phyloP scores from a whole-genome alignment of 768 basidiomycete genomes.

The Fibroporia radiculosa region DNA sequence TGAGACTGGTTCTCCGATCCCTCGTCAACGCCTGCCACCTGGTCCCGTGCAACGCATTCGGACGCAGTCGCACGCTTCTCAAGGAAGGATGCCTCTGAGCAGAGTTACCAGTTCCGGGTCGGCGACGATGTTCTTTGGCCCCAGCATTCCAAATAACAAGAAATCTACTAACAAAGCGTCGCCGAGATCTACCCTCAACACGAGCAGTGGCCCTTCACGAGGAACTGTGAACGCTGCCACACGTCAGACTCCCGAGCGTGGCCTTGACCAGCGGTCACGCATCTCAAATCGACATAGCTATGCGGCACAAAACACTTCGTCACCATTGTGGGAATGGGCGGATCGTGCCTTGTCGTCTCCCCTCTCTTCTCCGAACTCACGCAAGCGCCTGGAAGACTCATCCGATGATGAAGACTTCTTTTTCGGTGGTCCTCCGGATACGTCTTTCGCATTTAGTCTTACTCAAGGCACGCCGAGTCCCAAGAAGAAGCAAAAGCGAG shows the following conservation, averaged over 20 bases:
- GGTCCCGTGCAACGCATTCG: constrained; percentile 25
- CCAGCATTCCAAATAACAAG: constrained; percentile 29
- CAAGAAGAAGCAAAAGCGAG: constrained; percentile 26
- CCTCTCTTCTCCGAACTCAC: constrained; percentile 10
- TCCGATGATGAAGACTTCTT: constrained; percentile 20
- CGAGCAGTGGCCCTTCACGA: not conserved
- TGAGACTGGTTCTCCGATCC: constrained; percentile 44
- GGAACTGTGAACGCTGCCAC: not conserved
- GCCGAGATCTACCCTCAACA: not conserved
- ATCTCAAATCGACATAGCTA: constrained; percentile 56
- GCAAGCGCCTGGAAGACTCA: constrained; percentile 15
- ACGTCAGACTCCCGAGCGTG: not conserved
- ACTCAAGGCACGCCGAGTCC: constrained; percentile 53
- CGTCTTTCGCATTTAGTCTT: constrained; percentile 51
- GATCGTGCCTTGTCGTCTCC: constrained; percentile 8
- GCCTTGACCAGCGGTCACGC: constrained; percentile 21
- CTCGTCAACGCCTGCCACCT: constrained; percentile 44
- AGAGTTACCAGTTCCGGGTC: constrained; percentile 47
- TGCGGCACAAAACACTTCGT: constrained; percentile 35
- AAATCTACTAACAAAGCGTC: not conserved
- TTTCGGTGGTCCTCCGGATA: constrained; percentile 31
- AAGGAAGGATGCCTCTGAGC: constrained; percentile 31
- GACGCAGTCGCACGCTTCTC: constrained; percentile 28
- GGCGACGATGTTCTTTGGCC: constrained; percentile 65
- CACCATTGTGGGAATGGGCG: constrained; percentile 9